A percentile compares a stretch with the other conserved stretches of the same genome.
phyloP scores from a whole-genome alignment of 345 rosid genomes.

The Noccaea bulbosa region DNA sequence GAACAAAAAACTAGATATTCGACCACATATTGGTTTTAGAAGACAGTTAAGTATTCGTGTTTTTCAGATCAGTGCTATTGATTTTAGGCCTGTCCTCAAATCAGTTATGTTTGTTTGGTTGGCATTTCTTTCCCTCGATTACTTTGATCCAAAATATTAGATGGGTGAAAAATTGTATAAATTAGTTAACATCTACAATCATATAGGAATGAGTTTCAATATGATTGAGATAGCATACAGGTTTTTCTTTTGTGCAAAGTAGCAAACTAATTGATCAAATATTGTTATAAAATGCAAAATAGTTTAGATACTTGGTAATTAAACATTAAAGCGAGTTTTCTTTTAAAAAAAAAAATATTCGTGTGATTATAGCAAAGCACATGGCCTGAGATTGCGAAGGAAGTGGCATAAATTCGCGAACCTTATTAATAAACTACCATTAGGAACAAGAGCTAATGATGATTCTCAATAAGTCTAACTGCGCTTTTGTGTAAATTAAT shows the following conservation, averaged over 20 bases:
- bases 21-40: background rate
- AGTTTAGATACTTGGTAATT: background rate
- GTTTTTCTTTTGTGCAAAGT: slow-evolving; percentile 8
- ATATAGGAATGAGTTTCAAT: background rate
- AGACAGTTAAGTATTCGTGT: background rate
- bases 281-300: background rate
- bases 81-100: background rate
- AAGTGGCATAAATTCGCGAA: slow-evolving; percentile 21
- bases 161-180: background rate
- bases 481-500: slow-evolving; percentile 4
- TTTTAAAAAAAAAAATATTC: background rate
- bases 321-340: background rate
- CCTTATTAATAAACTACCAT: slow-evolving; percentile 1
- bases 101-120: background rate
- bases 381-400: slow-evolving; percentile 24
- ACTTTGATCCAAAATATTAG: background rate
- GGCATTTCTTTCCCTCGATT: background rate
- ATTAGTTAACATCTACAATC: background rate
- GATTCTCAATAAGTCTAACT: slow-evolving; percentile 13
- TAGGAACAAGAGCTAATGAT: slow-evolving; percentile 27
- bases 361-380: slow-evolving; percentile 35
- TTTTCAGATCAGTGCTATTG: background rate
- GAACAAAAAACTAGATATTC: background rate
- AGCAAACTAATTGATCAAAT: background rate
- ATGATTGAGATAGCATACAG: slow-evolving; percentile 5